These are phyloP conservation scores for Aspergillus persii DNA, from an alignment of 2,329 filamentous ascomycete species.

Conservation along the genomic window DNA sequence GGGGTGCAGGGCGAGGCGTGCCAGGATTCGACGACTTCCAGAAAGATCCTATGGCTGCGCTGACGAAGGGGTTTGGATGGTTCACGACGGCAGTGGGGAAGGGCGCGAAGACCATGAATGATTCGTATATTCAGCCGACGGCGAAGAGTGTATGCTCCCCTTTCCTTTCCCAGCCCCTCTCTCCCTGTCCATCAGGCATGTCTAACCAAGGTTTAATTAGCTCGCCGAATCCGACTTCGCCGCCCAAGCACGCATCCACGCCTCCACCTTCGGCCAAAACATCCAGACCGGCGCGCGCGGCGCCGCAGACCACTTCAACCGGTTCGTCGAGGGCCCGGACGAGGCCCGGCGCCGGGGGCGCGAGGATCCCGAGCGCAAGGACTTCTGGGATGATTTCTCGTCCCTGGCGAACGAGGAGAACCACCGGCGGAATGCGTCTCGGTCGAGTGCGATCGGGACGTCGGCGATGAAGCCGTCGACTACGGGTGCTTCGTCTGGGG, in stretches of 20 bases:
- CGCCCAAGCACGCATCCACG: constrained; percentile 63
- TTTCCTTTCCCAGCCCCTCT: neutral
- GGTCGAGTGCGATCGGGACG: constrained; percentile 59
- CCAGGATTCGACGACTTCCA: constrained; percentile 85
- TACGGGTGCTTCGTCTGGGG: constrained; percentile 14
- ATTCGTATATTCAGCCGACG: constrained; percentile 87
- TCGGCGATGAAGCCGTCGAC: constrained; percentile 58
- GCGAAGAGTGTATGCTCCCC: constrained; percentile 69
- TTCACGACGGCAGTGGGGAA: constrained; percentile 84
- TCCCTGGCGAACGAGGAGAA: constrained; percentile 51
- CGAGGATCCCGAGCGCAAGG: constrained; percentile 65
- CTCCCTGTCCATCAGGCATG: neutral
- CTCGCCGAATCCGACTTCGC: constrained; percentile 77
- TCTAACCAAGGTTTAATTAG: constrained; percentile 42
- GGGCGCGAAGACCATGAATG: constrained; percentile 87
- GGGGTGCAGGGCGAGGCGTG: neutral
- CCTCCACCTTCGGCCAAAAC: constrained; percentile 56
- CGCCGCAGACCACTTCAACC: constrained; percentile 75
- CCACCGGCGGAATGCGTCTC: constrained; percentile 29
- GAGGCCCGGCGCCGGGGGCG: constrained; percentile 47
- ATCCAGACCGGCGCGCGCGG: constrained; percentile 65
- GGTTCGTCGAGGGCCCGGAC: constrained; percentile 78
- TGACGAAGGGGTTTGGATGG: constrained; percentile 94
- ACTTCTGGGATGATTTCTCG: constrained; percentile 92
- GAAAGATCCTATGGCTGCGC: constrained; percentile 80